A percentile compares a stretch with the other conserved stretches of the same genome.
Conservation (phyloP, 257 asterid genomes). For the Solanum clarkiae region DNA sequence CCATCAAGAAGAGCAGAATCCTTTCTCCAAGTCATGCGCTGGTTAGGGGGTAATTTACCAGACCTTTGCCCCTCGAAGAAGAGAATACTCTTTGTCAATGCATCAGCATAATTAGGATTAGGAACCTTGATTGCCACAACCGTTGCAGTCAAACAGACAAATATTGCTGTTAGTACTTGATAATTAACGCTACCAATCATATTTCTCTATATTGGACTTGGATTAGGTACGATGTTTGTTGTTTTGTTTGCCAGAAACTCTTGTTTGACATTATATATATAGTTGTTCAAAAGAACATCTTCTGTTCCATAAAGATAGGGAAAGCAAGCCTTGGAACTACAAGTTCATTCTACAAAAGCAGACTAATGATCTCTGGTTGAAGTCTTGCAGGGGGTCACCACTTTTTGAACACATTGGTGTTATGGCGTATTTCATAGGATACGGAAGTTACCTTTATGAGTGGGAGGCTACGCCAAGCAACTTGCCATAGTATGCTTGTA, state of each 20-base stretch:
- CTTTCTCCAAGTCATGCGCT: conserved; percentile 46
- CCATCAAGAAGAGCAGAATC: conserved; percentile 69
- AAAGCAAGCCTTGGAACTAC: background rate
- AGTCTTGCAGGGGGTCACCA: background rate
- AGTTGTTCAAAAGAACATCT: background rate
- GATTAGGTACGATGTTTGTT: background rate
- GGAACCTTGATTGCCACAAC: background rate
- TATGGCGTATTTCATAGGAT: background rate
- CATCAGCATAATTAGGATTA: conserved; percentile 42
- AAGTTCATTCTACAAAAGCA: background rate
- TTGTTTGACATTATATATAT: background rate
- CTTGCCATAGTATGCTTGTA: background rate
- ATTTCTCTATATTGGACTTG: background rate
- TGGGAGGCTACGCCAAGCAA: background rate
- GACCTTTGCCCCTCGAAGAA: conserved; percentile 93
- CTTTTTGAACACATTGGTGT: background rate
- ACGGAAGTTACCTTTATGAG: background rate
- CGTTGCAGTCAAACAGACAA: background rate
- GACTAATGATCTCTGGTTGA: background rate
- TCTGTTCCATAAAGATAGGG: background rate
- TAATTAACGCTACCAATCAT: background rate
- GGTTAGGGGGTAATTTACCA: conserved; percentile 39
- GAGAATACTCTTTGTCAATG: conserved; percentile 56
- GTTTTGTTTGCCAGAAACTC: background rate
- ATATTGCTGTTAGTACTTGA: background rate